Base-by-base conservation (phyloP, 2,329 filamentous ascomycete genomes). In the Apiospora marii region DNA sequence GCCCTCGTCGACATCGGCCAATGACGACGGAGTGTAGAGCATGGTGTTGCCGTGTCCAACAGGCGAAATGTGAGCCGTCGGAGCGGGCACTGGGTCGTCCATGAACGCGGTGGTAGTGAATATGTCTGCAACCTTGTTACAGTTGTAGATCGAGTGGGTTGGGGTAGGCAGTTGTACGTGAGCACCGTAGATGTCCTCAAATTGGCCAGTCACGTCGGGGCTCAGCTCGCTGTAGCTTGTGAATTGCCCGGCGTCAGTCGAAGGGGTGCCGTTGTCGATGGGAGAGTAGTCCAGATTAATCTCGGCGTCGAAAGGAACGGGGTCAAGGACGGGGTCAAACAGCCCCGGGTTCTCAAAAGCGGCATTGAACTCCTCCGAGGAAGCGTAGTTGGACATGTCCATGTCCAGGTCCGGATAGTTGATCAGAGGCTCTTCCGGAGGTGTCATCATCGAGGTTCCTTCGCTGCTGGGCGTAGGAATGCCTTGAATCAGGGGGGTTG, bases 31-130 rank as follows among this genome's bases (percentile, higher is more conserved):
- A 13, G 92, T 92, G 82, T 87, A 92, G 44, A 94, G 87, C 84
- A 93, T 93, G 1, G 90, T 84, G 73, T 92, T 91, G 48, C 88
- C 87, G 77, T 94, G 92, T 6, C 91, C 92, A 71, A 87, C 86
- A 12, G 92, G 92, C 4, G 92, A 94, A 74, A 94, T 88, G 74
- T 93, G 91, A 44, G 83, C 81, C 44, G 77, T 77, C 72, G 78
- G 80, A n/a, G 82, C 82, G 44, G 82, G 83, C 77, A 81, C 84
- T 53, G 86, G 77, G 19, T 85, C 82, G 7, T 81, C 77, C 5
- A 78, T 76, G 71, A 82, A 84, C 72, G 37, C 37, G 8, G 83
- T 81, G 46, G 82, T 81, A n/a, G 58, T 64, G 68, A 87, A 85
- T 43, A 83, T 81, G 69, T 85, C 82, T 3, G 81, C 77, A 73